Evolutionary conservation across 2,329 filamentous ascomycete genomes (phyloP), one percentile per base, ranked within the genome.

Genomic region (Tympanopsis confertula): DNA sequence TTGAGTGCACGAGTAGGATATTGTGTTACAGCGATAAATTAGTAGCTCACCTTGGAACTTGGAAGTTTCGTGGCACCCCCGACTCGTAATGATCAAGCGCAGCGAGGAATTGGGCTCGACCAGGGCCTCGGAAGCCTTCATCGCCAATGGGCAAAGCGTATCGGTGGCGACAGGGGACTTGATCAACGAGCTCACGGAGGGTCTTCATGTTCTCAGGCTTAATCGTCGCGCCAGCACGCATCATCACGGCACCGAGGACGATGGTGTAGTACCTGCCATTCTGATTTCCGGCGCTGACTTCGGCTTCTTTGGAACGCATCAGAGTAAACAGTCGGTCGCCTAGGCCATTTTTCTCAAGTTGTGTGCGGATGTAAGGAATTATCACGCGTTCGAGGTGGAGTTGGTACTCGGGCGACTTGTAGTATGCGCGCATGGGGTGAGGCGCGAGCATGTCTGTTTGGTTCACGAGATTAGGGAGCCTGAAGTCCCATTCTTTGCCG

Each of bases 181-280:
- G 14, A 5, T 40, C 36, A 1, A 43, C 43, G 15, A 47, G 36
- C 17, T 44, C 42, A 2, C 40, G 43, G 12, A 47, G 36, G 26
- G 48, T 39, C 13, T 43, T 30, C 10, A 49, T 13, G 15, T 50
- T 41, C n/a, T 39, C 41, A 5, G 47, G 38, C 18, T 39, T 33
- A 37, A 52, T 45, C 20, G 36, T 38, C 15, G 48, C 48, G 12
- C 48, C 49, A 2, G 41, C 37, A 5, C 45, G 41, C 50, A 51
- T 51, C 43, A 52, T 39, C 29, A 49, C 17, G 3, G 44, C 48
- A 12, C 44, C 44, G 30, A 43, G 36, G 5, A 52, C 13, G 22
- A 46, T 39, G 32, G 49, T 29, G 3, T 29, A 38, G 39, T 49
- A 50, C 20, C 45, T 33, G 13, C 44, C 42, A 10, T 19, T 10